Evolutionary conservation across 192 early-diverging fungal genomes (phyloP), one percentile per base, ranked within the genome.

Genomic region (Mortierella hygrophila): DNA sequence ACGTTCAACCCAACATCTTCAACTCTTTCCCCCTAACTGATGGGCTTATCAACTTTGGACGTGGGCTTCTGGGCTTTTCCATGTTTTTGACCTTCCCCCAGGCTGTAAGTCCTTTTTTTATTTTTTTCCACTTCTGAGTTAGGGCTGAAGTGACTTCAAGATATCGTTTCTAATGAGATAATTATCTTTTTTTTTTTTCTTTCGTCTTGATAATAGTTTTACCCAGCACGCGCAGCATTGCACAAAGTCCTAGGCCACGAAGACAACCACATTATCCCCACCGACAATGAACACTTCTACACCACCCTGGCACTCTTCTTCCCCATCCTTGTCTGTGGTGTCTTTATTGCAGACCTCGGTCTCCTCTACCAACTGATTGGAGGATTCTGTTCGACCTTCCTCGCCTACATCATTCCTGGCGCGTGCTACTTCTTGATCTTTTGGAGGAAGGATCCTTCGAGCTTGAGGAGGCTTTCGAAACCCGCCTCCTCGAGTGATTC

Each of bases 21-120:
- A 93, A 93, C 75, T 93, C 91, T 79, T 95, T 95, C 86, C 88
- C 88, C 3, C 32, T 63, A 10, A 91, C 93, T 32, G 94, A 95
- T 68, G 70, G n/a, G 4, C 60, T 90, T 75, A 93, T 93, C 42
- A 95, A 95, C 70, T 60, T 92, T 44, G 93, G 93, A 0, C 92
- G 94, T 3, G 87, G 88, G 13, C 79, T 93, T 42, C 80, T 95
- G 41, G 94, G 91, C 4, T 88, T 95, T 38, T 92, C 91, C 6
- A 87, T 95, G 88, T 87, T 92, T 20, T 85, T 94, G 68, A 95
- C 94, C 5, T 79, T 91, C n/a, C 90, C 90, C 47, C 89, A 88
- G 81, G 90, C 86, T 7, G 82, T 83, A 75, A 54, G 82, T 74
- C 0, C 47, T 21, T 1, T 20, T 52, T 32, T 46, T 3, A 2